These are phyloP conservation scores for Fusarium cicatricum DNA, from an alignment of 2,329 filamentous ascomycete genomes.

Conservation along the genomic window DNA sequence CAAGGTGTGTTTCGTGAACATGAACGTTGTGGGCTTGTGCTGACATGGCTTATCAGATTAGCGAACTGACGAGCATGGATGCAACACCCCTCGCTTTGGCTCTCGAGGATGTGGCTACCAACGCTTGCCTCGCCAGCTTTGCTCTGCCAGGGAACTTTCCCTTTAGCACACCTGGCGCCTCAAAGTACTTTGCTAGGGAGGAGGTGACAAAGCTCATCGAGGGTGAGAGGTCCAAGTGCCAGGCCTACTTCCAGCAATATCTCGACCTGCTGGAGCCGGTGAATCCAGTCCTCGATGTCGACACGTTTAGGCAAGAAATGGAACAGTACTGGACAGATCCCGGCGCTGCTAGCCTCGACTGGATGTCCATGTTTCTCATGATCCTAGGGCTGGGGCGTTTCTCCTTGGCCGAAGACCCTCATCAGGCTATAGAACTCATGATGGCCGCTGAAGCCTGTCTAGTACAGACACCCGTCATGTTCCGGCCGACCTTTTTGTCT, in stretches of 20 bases:
- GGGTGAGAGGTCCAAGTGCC: conserved; percentile 38
- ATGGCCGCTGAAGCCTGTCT: conserved; percentile 49
- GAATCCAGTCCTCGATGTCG: conserved; percentile 47
- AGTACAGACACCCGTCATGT: conserved; percentile 51
- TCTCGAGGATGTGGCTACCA: conserved; percentile 46
- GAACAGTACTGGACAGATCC: conserved; percentile 47
- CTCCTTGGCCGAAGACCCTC: conserved; percentile 43
- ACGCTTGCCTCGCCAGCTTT: conserved; percentile 48
- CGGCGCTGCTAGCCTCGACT: conserved; percentile 41
- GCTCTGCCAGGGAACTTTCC: conserved; percentile 49
- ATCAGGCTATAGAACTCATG: conserved; percentile 47
- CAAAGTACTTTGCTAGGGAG: conserved; percentile 46
- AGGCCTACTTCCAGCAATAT: conserved; percentile 43
- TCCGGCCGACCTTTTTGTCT: conserved; percentile 46
- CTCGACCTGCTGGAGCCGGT: conserved; percentile 45
- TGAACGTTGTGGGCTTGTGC: background rate
- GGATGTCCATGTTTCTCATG: conserved; percentile 49
- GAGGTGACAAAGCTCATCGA: conserved; percentile 44
- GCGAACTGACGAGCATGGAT: conserved; percentile 37
- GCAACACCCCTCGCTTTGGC: conserved; percentile 41
- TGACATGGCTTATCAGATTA: conserved; percentile 36
- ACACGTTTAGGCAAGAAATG: conserved; percentile 42
- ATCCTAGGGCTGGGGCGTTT: conserved; percentile 48
- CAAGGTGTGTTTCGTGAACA: conserved; percentile 40
- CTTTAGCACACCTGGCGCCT: conserved; percentile 48